Evolutionary conservation across 1,284 basidiomycete species (phyloP).

Genomic region (Ganoderma sinense): DNA sequence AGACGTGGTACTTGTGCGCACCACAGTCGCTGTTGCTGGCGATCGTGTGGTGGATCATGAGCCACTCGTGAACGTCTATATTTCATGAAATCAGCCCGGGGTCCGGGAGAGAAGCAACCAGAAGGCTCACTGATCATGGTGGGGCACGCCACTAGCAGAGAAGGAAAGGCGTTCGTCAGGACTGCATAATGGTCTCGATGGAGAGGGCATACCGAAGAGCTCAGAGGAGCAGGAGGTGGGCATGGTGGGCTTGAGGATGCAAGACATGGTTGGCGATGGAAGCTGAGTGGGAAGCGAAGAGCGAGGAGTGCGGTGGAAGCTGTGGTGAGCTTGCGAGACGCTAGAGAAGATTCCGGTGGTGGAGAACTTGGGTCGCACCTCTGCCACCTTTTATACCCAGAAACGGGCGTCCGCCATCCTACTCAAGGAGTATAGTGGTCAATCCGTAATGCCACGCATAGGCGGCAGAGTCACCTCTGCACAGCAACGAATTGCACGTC

Average conservation of each 20-base stretch:
- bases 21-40: not conserved
- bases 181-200: not conserved
- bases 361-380: not conserved
- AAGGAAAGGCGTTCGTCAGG: not conserved
- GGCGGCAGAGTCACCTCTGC: not conserved
- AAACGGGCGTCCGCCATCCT: not conserved
- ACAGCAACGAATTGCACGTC: not conserved
- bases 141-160: not conserved
- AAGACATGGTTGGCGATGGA: not conserved
- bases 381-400: not conserved
- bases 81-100: not conserved
- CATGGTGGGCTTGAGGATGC: conserved; percentile 1
- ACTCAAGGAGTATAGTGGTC: not conserved
- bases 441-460: not conserved
- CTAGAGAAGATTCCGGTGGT: not conserved
- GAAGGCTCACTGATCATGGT: not conserved
- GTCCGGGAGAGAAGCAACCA: too few relatives aligned
- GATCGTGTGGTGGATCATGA: conserved; percentile 1
- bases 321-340: not conserved
- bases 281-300: not conserved
- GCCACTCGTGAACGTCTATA: conserved; percentile 1
- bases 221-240: not conserved
- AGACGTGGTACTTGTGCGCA: not conserved
- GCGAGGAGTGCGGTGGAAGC: not conserved
- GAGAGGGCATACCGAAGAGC: not conserved